phyloP scores from a whole-genome alignment of 192 early-diverging fungal species.

The Allomyces javanicus region DNA sequence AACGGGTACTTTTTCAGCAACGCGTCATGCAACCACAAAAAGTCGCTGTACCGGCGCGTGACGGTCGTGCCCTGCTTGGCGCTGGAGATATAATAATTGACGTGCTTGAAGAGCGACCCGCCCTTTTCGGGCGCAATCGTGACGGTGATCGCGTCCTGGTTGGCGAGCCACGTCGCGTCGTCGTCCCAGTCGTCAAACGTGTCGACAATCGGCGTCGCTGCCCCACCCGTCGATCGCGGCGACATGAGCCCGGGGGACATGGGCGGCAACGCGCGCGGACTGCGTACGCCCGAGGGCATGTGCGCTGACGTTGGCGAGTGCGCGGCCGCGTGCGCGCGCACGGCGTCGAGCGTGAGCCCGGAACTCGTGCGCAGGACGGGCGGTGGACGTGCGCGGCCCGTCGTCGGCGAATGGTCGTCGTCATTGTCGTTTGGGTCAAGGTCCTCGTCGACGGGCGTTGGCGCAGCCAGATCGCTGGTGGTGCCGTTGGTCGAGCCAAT shows the following conservation, averaged over 20 bases:
- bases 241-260: neutral
- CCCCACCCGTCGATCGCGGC: neutral
- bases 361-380: too few species aligned
- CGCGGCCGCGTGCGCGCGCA: too few species aligned
- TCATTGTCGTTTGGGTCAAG: too few species aligned
- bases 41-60: conserved; percentile 73
- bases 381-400: too few species aligned
- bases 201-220: neutral
- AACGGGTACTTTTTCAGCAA: conserved; percentile 61
- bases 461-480: too few species aligned
- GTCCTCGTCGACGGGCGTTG: too few species aligned
- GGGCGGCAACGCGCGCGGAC: neutral
- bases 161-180: neutral
- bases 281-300: neutral
- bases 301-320: neutral
- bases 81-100: conserved; percentile 49
- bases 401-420: too few species aligned
- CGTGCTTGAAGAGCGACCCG: conserved; percentile 57
- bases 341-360: too few species aligned
- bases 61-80: conserved; percentile 28
- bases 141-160: conserved; percentile 26
- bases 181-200: neutral
- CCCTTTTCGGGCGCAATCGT: conserved; percentile 31
- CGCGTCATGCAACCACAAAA: conserved; percentile 68
- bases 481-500: too few species aligned